A percentile compares a stretch with the other conserved stretches of the same genome.
These are phyloP conservation scores for Aspergillus ibericus DNA, from an alignment of 2,329 filamentous ascomycete genomes.

Conservation along the genomic window DNA sequence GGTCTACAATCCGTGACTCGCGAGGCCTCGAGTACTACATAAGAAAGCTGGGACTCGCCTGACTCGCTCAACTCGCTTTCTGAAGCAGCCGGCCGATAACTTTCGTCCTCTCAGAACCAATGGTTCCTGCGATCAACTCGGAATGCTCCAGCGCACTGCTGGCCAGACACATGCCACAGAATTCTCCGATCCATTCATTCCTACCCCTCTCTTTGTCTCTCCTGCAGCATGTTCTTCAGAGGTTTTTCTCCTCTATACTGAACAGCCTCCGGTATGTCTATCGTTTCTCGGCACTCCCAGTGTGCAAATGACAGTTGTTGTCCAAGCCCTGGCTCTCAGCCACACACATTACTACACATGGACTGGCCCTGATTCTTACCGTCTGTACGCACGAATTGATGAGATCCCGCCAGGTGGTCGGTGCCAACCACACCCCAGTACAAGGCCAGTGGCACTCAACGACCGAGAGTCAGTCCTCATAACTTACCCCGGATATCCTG, in stretches of 20 bases:
- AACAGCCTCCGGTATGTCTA: too few species aligned
- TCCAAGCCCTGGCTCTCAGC: background rate
- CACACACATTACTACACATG: background rate
- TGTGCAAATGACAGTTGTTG: background rate
- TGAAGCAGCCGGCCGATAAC: background rate
- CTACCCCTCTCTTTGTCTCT: slow-evolving; percentile 4
- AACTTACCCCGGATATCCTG: background rate
- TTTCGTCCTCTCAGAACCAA: background rate
- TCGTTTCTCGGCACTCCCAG: too few species aligned
- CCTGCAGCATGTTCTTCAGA: background rate
- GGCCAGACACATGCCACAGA: slow-evolving; percentile 1
- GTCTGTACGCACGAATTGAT: background rate
- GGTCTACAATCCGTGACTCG: background rate
- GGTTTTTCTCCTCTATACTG: background rate
- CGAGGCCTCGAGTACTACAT: background rate
- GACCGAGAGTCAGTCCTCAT: background rate
- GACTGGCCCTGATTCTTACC: background rate
- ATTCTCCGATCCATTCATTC: slow-evolving; percentile 2
- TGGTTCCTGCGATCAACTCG: background rate
- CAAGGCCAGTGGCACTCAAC: background rate
- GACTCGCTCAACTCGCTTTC: background rate
- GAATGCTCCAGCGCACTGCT: background rate
- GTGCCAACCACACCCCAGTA: background rate
- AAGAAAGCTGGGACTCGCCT: background rate
- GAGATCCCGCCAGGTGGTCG: background rate